These are phyloP conservation scores for Fusarium hainanense DNA, from an alignment of 2,329 filamentous ascomycete species.

Conservation along the genomic window DNA sequence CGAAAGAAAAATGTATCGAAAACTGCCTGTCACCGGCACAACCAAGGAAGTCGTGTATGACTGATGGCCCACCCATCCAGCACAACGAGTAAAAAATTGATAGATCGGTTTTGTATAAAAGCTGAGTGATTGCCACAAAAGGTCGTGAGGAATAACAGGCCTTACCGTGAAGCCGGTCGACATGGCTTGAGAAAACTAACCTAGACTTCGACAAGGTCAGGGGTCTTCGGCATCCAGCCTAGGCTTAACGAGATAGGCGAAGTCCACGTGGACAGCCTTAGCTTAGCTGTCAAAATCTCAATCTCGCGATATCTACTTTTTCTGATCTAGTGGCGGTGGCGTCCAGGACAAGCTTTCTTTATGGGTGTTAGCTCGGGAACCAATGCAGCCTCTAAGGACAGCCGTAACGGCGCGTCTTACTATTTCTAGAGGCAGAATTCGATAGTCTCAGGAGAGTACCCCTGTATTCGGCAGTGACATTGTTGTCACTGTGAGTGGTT, in stretches of 20 bases:
- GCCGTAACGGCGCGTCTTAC: not conserved
- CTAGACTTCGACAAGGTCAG: not conserved
- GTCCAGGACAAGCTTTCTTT: not conserved
- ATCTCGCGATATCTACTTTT: not conserved
- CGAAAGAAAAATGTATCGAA: not conserved
- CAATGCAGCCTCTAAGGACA: not conserved
- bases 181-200: not conserved
- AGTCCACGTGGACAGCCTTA: not conserved
- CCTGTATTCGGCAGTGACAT: not conserved
- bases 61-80: not conserved
- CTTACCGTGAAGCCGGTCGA: not conserved
- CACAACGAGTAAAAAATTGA: not conserved
- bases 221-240: not conserved
- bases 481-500: not conserved
- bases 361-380: not conserved
- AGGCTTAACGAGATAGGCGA: not conserved
- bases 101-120: not conserved
- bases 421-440: not conserved
- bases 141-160: not conserved
- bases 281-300: constrained; percentile 1
- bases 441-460: not conserved
- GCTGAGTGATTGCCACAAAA: not conserved
- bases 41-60: not conserved
- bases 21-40: not conserved
- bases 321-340: constrained; percentile 2